A percentile compares a stretch with the other conserved stretches of the same genome.
Evolutionary conservation across 352 stramenopile genomes (phyloP).

Genomic region (Pythium periplocum): DNA sequence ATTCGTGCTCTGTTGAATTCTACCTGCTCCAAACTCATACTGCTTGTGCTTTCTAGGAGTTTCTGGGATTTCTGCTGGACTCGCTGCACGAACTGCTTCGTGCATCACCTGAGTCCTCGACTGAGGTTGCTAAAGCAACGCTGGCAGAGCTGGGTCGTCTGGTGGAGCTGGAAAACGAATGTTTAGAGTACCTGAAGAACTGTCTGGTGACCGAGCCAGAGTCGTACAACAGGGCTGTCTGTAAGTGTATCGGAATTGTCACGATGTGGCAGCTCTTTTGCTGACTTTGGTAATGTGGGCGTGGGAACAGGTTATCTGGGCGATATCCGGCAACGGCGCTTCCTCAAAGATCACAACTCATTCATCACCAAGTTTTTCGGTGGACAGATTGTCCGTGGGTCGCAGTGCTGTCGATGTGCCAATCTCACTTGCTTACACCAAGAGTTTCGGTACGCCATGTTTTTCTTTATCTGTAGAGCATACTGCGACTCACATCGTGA

Average conservation of each 20-base stretch:
- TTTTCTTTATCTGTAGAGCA: not conserved
- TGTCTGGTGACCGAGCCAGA: conserved; percentile 29
- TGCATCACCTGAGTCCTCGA: not conserved
- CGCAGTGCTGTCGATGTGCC: conserved; percentile 67
- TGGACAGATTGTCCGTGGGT: conserved; percentile 72
- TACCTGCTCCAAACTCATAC: not conserved
- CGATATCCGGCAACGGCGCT: conserved; percentile 51
- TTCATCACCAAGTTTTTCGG: conserved; percentile 68
- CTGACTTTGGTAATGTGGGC: too few species aligned
- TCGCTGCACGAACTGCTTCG: conserved; percentile 54
- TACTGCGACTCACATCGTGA: conserved; percentile 2
- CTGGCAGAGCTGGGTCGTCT: conserved; percentile 17
- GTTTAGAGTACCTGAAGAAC: conserved; percentile 18
- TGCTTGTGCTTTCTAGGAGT: conserved; percentile 29
- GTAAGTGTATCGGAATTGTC: conserved; percentile 24
- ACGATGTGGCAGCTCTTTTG: too few species aligned
- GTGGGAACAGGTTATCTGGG: conserved; percentile 37
- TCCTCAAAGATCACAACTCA: conserved; percentile 52
- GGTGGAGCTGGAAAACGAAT: conserved; percentile 21
- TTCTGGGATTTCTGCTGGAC: conserved; percentile 68
- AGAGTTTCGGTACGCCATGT: conserved; percentile 36
- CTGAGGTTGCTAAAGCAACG: not conserved
- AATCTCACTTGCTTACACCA: conserved; percentile 70
- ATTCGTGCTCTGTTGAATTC: not conserved
- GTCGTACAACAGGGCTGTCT: conserved; percentile 55